Evolutionary conservation across 192 early-diverging fungal genomes (phyloP), one percentile per base, ranked within the genome.

Genomic region (Coemansia erecta): DNA sequence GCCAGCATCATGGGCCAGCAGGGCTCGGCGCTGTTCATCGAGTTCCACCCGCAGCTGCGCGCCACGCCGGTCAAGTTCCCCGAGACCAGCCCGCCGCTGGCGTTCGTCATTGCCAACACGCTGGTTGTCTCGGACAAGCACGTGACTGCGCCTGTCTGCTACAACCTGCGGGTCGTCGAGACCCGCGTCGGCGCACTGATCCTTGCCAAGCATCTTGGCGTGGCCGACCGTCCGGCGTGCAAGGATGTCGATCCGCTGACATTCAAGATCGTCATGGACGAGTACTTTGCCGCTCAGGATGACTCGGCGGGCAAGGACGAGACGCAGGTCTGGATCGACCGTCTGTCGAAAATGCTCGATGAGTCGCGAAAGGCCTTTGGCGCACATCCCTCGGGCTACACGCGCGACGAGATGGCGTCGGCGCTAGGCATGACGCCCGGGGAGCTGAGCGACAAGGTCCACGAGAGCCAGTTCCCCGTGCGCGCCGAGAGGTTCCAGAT

Each of bases 151-250:
- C 91, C 94, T 7, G 86, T 81, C 5, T 85, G 91, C 71, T 98
- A 98, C 74, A 98, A 98, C 72, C 72, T 95, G 14, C 87, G 95
- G 26, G 95, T 95, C 0, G 90, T 95, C 17, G 95, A 98, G 62
- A 93, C 90, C 10, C 87, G 91, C 17, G 64, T 94, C 3, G 93
- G 86, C 11, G 88, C 90, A 3, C 70, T 86, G 13, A 72, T 90
- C 33, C 60, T 92, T 40, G 80, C 84, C 37, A 66, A 71, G 22
- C 66, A 68, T 11, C 63, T 89, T 8, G 84, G 82, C 58, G 47
- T 70, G 60, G 42, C 59, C 60, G 39, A 72, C 60, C 45, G 58
- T 8, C 68, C 77, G 19, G 79, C 72, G 7, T 77, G 80, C 48
- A 74, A 59, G 33, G 60, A 79, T 82, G 43, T 94, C 87, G 72